Evolutionary conservation across 2,329 filamentous ascomycete species (phyloP), one percentile per base, ranked within the genome.

Genomic region (Fusarium sp.): DNA sequence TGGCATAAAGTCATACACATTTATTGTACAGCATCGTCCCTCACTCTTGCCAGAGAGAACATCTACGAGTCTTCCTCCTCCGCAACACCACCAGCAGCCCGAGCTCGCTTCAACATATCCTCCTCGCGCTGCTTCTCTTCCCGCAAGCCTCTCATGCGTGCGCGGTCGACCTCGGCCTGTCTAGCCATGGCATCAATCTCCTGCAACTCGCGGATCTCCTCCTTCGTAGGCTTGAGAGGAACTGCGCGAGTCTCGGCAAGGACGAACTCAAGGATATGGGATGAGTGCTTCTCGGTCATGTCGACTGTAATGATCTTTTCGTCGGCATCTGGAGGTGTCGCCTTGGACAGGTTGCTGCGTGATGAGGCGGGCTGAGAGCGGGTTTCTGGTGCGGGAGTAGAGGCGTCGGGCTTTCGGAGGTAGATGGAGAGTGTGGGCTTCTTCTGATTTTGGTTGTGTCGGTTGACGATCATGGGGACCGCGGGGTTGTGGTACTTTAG

Each of bases 401-500:
- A 34, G 40, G 75, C 71, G 38, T 76, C 64, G 38, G 75, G 66
- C 63, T 82, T 83, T 75, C 84, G 84, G 73, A 91, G 87, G 81
- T 91, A 91, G 74, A 95, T 84, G 65, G 88, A 89, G 81, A 94
- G 84, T 49, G 83, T 85, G 16, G 92, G 88, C 9, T 87, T 83
- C 24, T 84, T 84, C 7, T 83, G 79, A 72, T 89, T 85, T 46
- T 90, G 82, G 40, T 79, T 75, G 69, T 88, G 90, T 63, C 92
- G 91, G 80, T 91, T 91, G 75, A 97, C 89, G 63, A 92, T 90
- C 87, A 98, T 97, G 45, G 91, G 89, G 47, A 98, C 81, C 15
- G 89, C 83, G 1, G 96, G 96, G 80, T 99, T 99, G 86, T 97
- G 92, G 84, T 91, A 99, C 86, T 99, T 98, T 73, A 99, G 86